Evolutionary conservation across 225 moss, liverwort and hornwort species (phyloP).

Genomic region (Sphagnum tenellum): DNA sequence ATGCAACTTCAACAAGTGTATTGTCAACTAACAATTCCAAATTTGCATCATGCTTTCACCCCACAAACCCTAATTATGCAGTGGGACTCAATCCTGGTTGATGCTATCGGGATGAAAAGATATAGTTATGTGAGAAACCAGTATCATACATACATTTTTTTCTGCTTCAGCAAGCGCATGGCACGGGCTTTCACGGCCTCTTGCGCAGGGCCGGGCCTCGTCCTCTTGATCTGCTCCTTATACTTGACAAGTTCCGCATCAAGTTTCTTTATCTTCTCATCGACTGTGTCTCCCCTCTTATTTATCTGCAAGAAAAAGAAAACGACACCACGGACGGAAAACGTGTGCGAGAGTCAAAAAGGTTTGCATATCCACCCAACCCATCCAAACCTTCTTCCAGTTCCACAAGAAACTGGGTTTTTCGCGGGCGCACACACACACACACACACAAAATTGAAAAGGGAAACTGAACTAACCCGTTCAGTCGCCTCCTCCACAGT

Average conservation of each 20-base stretch:
- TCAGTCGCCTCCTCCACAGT: slow-evolving; percentile 93
- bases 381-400: too few relatives aligned
- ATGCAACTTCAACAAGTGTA: too few relatives aligned
- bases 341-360: too few relatives aligned
- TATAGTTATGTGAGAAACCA: neutral
- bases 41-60: too few relatives aligned
- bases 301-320: slow-evolving; percentile 48
- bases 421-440: too few relatives aligned
- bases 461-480: slow-evolving; percentile 30
- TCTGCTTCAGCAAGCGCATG: slow-evolving; percentile 92
- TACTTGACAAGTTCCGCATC: slow-evolving; percentile 81
- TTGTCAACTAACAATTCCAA: too few relatives aligned
- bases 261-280: slow-evolving; percentile 88
- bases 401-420: too few relatives aligned
- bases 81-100: too few relatives aligned
- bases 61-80: too few relatives aligned
- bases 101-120: neutral
- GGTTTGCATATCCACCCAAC: too few relatives aligned
- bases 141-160: slow-evolving; percentile 47
- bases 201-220: slow-evolving; percentile 88
- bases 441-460: too few relatives aligned
- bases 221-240: slow-evolving; percentile 94
- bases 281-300: slow-evolving; percentile 83
- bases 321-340: too few relatives aligned
- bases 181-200: slow-evolving; percentile 93